A percentile compares a stretch with the other conserved stretches of the same genome.
These are phyloP conservation scores for Aspergillus neotritici DNA, from an alignment of 2,329 filamentous ascomycete species.

Conservation along the genomic window DNA sequence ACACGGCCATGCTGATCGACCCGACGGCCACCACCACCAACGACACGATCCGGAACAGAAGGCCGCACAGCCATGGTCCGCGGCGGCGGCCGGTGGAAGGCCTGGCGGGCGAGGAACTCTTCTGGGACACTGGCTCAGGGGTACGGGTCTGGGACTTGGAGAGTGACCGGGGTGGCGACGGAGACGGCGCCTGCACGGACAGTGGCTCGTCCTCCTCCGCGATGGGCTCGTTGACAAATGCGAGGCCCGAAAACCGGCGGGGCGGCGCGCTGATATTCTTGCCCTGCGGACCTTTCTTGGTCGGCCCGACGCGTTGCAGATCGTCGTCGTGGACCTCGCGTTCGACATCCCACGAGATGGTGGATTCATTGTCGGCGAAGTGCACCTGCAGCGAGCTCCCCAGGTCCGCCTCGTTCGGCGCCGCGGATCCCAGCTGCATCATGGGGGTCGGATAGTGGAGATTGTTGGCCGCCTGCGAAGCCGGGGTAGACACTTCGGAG, in stretches of 20 bases:
- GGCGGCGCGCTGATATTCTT: constrained; percentile 33
- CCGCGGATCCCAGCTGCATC: constrained; percentile 12
- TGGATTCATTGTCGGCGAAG: constrained; percentile 30
- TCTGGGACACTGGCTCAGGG: neutral
- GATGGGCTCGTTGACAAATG: constrained; percentile 24
- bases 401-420: constrained; percentile 7
- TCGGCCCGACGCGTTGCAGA: constrained; percentile 29
- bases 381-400: constrained; percentile 18
- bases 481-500: constrained; percentile 29
- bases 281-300: constrained; percentile 19
- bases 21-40: too few relatives aligned
- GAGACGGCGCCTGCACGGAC: constrained; percentile 5
- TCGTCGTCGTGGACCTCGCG: constrained; percentile 34
- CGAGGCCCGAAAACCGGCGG: constrained; percentile 30
- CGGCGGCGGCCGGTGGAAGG: neutral
- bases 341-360: constrained; percentile 31
- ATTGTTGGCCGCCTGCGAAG: constrained; percentile 16
- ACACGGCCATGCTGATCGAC: neutral
- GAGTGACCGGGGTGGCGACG: constrained; percentile 1
- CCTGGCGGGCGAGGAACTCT: neutral
- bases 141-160: constrained; percentile 3
- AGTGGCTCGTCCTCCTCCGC: constrained; percentile 25
- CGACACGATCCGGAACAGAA: too few relatives aligned
- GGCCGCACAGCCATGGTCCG: too few relatives aligned
- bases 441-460: constrained; percentile 28